A percentile compares a stretch with the other conserved stretches of the same genome.
Conservation (phyloP, 176 grass and related monocot genomes). For the Neostapfia colusana region DNA sequence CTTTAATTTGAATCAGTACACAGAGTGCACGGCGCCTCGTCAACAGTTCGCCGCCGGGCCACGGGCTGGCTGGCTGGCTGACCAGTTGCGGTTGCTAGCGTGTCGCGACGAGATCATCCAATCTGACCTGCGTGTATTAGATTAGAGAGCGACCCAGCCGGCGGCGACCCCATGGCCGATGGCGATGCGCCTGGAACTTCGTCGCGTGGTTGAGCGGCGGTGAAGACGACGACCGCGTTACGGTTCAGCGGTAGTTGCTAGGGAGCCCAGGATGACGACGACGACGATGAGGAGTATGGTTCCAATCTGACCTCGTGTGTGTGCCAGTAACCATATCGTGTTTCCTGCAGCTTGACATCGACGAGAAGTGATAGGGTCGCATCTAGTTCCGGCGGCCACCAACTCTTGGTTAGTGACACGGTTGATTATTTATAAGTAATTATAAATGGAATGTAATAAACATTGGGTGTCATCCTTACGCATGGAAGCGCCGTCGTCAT, state of each 20-base stretch:
- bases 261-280: background rate
- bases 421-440: background rate
- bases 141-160: background rate
- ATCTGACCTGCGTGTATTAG: background rate
- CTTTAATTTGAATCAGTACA: background rate
- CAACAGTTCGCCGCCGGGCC: background rate
- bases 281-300: background rate
- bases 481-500: background rate
- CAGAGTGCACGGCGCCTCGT: background rate
- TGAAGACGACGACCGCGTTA: conserved; percentile 3
- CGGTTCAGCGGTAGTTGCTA: background rate
- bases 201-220: background rate
- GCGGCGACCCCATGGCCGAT: background rate
- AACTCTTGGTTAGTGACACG: background rate
- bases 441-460: too few species aligned
- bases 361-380: background rate
- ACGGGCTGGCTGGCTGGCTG: background rate
- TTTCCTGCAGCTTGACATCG: background rate
- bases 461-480: background rate
- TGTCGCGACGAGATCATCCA: background rate
- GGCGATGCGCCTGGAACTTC: background rate
- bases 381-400: background rate
- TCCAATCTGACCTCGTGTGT: background rate
- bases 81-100: background rate
- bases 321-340: background rate